Base-by-base conservation (phyloP, 2,329 filamentous ascomycete species). In the Hawksworthiomyces lignivorus region DNA sequence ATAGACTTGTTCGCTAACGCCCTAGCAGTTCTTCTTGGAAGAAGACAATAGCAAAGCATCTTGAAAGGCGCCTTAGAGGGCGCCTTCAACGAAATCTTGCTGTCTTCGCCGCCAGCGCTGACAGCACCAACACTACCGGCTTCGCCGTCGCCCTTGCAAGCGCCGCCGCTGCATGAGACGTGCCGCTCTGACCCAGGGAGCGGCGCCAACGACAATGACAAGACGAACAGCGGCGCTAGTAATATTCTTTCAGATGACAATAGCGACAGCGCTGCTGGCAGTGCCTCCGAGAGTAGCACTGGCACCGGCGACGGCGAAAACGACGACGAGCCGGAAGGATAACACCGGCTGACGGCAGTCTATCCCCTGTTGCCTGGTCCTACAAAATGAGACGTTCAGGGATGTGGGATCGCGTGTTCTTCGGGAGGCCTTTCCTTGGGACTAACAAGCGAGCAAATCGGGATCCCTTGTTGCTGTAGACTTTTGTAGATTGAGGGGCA, bases 11-110 rank as follows among this genome's bases (percentile, higher is more conserved):
- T 15, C 5, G 14, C 5, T 32, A 4, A 11, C 14, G n/a, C 32
- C 6, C 17, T 45, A 50, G 48, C 45, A 87, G 82, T 96, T 95
- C 82, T 97, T 97, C 84, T 65, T 97, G 64, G 90, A 97, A 64
- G 89, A 96, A 58, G 60, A 59, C 44, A 57, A 61, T 31, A 75
- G 40, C 70, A 74, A 59, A 68, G 65, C 60, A 70, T 67, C 66
- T 73, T 69, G 77, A 87, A 71, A 77, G 72, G 75, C 73, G 62
- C 73, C 61, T 62, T 67, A 55, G 56, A 70, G 55, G 61, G 67
- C 54, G 60, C 67, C 48, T 43, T 39, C 14, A 28, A 46, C 36
- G 22, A 20, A 35, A 19, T 11, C 18, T 11, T 20, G 29, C 29
- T 10, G 9, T 11, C 22, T 43, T 10, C 20, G 29, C 24, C 12